Evolutionary conservation across 2,329 filamentous ascomycete genomes (phyloP).

Genomic region (Trichoderma atroviride): DNA sequence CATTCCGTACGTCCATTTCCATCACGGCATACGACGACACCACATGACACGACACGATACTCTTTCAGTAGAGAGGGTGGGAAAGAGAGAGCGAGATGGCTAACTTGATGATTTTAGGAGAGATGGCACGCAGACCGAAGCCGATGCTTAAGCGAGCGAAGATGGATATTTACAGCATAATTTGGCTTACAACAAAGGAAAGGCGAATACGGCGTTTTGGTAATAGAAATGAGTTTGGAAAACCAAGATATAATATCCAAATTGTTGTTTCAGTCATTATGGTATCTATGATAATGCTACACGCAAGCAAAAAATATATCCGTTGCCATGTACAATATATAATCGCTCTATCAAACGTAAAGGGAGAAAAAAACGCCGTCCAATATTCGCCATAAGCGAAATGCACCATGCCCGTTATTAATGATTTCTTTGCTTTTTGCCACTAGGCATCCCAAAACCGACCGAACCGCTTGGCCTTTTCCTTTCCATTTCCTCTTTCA

Average conservation of each 20-base stretch:
- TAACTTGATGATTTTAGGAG: slow-evolving; percentile 46
- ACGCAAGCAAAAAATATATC: slow-evolving; percentile 7
- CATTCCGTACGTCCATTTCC: slow-evolving; percentile 60
- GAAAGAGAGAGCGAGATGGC: not conserved
- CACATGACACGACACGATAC: too few species aligned
- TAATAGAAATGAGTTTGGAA: slow-evolving; percentile 15
- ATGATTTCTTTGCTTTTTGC: slow-evolving; percentile 55
- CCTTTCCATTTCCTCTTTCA: slow-evolving; percentile 79
- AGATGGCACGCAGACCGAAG: slow-evolving; percentile 59
- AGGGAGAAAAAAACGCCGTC: not conserved
- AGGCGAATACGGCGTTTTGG: slow-evolving; percentile 41
- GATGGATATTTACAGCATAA: not conserved
- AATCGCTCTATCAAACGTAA: not conserved
- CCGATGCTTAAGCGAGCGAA: slow-evolving; percentile 39
- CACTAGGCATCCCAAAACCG: slow-evolving; percentile 50
- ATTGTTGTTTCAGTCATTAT: slow-evolving; percentile 16
- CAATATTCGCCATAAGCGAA: not conserved
- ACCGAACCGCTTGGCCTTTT: slow-evolving; percentile 60
- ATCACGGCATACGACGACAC: slow-evolving; percentile 16
- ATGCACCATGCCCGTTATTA: not conserved
- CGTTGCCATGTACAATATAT: slow-evolving; percentile 2
- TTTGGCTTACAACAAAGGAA: slow-evolving; percentile 33
- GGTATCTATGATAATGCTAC: slow-evolving; percentile 26
- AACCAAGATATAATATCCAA: slow-evolving; percentile 3
- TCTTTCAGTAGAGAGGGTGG: not conserved